Conservation (phyloP, 2,329 filamentous ascomycete genomes). For the Diatrype stigma region DNA sequence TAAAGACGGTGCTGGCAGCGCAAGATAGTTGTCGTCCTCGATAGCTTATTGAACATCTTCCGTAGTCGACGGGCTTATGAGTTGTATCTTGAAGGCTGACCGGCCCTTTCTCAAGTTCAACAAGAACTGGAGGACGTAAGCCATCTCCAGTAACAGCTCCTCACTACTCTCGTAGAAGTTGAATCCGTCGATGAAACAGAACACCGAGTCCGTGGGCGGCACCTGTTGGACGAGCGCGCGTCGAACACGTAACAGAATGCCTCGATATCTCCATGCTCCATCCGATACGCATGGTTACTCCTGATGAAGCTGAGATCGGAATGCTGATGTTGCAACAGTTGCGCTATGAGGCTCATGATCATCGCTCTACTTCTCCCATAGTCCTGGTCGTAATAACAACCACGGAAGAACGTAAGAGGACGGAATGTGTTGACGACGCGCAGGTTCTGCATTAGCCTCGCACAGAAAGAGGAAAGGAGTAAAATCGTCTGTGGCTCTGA, state of each 20-base stretch:
- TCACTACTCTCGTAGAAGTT: conserved; percentile 1
- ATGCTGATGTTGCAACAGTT: background rate
- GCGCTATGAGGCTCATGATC: conserved; percentile 1
- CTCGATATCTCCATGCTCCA: background rate
- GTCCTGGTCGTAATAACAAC: background rate
- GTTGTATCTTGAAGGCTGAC: background rate
- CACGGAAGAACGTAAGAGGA: background rate
- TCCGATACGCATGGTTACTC: background rate
- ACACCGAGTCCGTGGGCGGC: background rate
- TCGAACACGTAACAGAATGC: background rate
- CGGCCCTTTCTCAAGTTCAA: background rate
- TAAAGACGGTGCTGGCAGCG: background rate
- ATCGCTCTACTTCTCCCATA: background rate
- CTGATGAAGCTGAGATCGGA: background rate
- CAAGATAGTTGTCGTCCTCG: conserved; percentile 1
- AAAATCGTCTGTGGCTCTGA: background rate
- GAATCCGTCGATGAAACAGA: background rate
- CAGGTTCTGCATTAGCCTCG: background rate
- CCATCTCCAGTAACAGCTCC: background rate
- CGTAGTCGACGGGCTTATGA: conserved; percentile 1
- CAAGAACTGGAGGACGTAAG: background rate
- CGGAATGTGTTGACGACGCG: background rate
- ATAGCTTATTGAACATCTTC: conserved; percentile 1
- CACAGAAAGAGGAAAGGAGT: background rate
- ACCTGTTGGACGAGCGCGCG: background rate